Base-by-base conservation (phyloP, 108 stramenopile species). In the Discostella pseudostelligera region DNA sequence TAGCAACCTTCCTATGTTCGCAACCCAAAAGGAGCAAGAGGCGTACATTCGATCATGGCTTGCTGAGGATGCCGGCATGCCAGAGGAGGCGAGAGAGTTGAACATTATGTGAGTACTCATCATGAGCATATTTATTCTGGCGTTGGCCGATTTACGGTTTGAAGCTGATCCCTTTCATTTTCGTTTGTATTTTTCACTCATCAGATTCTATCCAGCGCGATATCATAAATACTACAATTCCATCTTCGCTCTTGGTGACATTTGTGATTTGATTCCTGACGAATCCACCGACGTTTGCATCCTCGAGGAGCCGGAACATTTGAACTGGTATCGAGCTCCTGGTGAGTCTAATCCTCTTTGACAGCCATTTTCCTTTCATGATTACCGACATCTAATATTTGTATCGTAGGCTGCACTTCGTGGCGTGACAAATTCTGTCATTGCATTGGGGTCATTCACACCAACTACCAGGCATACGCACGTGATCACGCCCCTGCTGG, bases 281-380 rank as follows among this genome's bases (percentile, higher is more conserved):
- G 29, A 73, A 26, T 24, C 58, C 29, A 55, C 76, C 55, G 87
- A 85, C 48, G 82, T 88, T 10, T 86, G 84, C 51, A 80, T 96
- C 24, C 72, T 96, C 59, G 95, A 96, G 68, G 95, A 96, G 72
- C 95, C 95, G 9, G 95, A 96, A 56, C 95, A 93, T 61, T 62
- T 96, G 19, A 88, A 92, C 59, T 89, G 84, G 70, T 93, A 88
- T 62, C 77, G 86, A 19, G 81, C 80, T 14, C 87, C 87, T n/a
- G 74, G 77, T 32, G 44, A 74, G 24, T 13, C 2, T 7, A 9
- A 19, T 8, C 3, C 8, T 10, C 10, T 20, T 19, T 3, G 8
- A 13, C 24, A 20, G 20, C 11, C 1, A 48, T 22, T 8, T 48
- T 48, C 11, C 24, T 22, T 9, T 8, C 1, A 44, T 44, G 43